These are phyloP conservation scores for Glycine tomentella DNA, from an alignment of 306 rosid genomes.

Conservation along the genomic window DNA sequence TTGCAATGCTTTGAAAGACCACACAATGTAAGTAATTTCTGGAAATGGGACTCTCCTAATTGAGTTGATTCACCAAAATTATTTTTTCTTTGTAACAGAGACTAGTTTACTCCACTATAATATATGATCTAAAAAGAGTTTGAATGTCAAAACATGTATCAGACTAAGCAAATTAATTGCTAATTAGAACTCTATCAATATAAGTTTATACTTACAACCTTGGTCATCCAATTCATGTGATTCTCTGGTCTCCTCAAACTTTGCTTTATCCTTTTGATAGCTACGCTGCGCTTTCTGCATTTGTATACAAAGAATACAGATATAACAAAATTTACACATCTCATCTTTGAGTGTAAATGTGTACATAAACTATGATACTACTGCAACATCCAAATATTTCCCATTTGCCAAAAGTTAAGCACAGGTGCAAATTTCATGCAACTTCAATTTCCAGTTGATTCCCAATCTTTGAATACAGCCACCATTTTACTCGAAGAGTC, in stretches of 20 bases:
- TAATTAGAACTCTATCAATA: slow-evolving; percentile 29
- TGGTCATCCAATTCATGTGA: slow-evolving; percentile 68
- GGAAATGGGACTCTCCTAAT: slow-evolving; percentile 22
- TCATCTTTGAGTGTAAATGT: slow-evolving; percentile 3
- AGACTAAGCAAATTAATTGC: slow-evolving; percentile 23
- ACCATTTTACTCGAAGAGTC: not conserved
- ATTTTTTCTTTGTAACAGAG: not conserved
- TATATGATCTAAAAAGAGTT: slow-evolving; percentile 9
- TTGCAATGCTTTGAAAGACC: slow-evolving; percentile 26
- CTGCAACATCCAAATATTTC: not conserved
- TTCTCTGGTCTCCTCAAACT: slow-evolving; percentile 67
- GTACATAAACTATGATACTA: slow-evolving; percentile 7
- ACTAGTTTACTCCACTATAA: slow-evolving; percentile 14
- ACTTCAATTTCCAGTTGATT: slow-evolving; percentile 4
- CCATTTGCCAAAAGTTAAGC: slow-evolving; percentile 15
- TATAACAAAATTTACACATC: slow-evolving; percentile 9
- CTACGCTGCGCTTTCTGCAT: slow-evolving; percentile 94
- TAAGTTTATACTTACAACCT: slow-evolving; percentile 63
- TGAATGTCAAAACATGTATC: slow-evolving; percentile 26
- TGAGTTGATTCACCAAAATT: slow-evolving; percentile 18
- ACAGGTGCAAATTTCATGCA: slow-evolving; percentile 16
- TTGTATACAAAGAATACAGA: slow-evolving; percentile 34
- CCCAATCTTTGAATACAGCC: not conserved
- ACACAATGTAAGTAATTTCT: slow-evolving; percentile 3
- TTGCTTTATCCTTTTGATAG: slow-evolving; percentile 86